Evolutionary conservation across 73 alveolate genomes (phyloP).

Genomic region (Breviolum minutum): DNA sequence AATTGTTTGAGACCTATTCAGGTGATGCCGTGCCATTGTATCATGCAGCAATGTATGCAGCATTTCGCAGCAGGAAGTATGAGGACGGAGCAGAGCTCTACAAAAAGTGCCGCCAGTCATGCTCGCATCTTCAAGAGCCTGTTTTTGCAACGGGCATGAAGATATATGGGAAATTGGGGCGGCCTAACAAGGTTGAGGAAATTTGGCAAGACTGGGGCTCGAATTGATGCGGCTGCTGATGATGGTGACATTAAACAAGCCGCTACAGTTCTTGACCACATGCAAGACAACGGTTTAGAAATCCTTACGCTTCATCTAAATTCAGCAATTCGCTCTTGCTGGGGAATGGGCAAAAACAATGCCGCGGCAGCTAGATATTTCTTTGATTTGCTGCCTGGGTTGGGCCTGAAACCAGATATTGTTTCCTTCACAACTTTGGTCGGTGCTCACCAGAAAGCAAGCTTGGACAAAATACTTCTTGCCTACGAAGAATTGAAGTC

Average conservation of each 20-base stretch:
- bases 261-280: not conserved
- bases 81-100: not conserved
- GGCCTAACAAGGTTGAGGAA: not conserved
- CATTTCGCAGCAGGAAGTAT: not conserved
- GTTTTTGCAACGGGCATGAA: not conserved
- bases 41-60: not conserved
- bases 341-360: not conserved
- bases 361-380: not conserved
- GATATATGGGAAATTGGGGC: not conserved
- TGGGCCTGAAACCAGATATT: not conserved
- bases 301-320: not conserved
- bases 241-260: not conserved
- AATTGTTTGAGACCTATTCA: not conserved
- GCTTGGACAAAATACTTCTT: not conserved
- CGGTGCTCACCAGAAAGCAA: not conserved
- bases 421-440: not conserved
- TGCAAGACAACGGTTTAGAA: not conserved
- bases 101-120: not conserved
- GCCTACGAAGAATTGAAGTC: not conserved
- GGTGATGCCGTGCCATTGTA: not conserved
- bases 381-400: not conserved
- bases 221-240: not conserved
- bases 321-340: slow-evolving; percentile 11
- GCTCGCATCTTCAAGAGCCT: not conserved
- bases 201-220: slow-evolving; percentile 8